Evolutionary conservation across 1,284 basidiomycete species (phyloP).

Genomic region (Trametes hirsuta): DNA sequence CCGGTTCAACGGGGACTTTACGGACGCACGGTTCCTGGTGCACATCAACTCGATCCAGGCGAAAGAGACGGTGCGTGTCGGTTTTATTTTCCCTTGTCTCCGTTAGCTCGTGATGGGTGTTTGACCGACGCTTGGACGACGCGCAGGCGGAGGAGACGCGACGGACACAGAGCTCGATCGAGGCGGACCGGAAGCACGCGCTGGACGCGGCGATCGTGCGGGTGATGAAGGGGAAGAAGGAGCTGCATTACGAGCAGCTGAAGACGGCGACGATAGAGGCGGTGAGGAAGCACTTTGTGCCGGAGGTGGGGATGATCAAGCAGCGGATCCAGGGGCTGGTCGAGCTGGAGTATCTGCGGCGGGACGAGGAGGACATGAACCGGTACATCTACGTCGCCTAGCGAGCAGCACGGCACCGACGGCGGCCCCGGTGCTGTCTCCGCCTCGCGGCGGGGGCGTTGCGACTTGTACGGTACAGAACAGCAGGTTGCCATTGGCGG

Average conservation of each 20-base stretch:
- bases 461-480: neutral
- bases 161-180: conserved; percentile 82
- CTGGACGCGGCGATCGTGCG: conserved; percentile 95
- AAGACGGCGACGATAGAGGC: conserved; percentile 80
- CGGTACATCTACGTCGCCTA: conserved; percentile 81
- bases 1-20: conserved; percentile 82
- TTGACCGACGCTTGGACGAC: neutral
- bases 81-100: neutral
- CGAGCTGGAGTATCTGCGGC: conserved; percentile 84
- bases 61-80: conserved; percentile 75
- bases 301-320: conserved; percentile 80
- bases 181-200: conserved; percentile 84
- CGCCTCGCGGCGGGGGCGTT: neutral
- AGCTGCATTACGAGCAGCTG: conserved; percentile 76
- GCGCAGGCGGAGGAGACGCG: conserved; percentile 83
- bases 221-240: conserved; percentile 92
- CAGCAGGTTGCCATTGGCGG: neutral
- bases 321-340: conserved; percentile 81
- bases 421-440: neutral
- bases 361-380: conserved; percentile 73
- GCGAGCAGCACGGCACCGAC: neutral
- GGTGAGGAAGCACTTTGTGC: conserved; percentile 80
- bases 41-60: conserved; percentile 97
- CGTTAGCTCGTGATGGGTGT: neutral
- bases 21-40: conserved; percentile 79